Percentiles rank a stretch among this genome's conserved stretches.
phyloP scores from a whole-genome alignment of 805 yeast genomes.

The Peterozyma xylosa region DNA sequence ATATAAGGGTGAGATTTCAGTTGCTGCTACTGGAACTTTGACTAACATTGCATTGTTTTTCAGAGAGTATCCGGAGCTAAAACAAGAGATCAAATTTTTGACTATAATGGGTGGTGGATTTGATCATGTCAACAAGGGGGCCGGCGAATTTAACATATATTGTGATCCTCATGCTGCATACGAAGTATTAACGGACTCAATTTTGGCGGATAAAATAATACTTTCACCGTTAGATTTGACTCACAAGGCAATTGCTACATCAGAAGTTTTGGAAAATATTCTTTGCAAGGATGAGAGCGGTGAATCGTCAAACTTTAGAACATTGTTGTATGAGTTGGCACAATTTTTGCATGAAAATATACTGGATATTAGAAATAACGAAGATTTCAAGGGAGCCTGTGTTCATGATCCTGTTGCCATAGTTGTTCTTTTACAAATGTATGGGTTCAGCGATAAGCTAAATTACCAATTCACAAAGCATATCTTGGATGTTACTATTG shows the following conservation, averaged over 20 bases:
- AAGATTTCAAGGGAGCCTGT: slow-evolving; percentile 57
- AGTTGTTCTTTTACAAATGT: slow-evolving; percentile 44
- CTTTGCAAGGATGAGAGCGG: slow-evolving; percentile 22
- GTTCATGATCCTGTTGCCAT: slow-evolving; percentile 78
- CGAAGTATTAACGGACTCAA: slow-evolving; percentile 38
- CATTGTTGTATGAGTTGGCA: slow-evolving; percentile 36
- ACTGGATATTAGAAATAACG: slow-evolving; percentile 30
- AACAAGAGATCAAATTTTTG: slow-evolving; percentile 38
- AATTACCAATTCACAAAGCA: slow-evolving; percentile 13
- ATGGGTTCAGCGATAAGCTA: slow-evolving; percentile 14
- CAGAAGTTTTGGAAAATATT: slow-evolving; percentile 27
- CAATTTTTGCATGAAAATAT: slow-evolving; percentile 42
- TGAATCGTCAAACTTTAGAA: slow-evolving; percentile 35
- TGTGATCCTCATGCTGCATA: slow-evolving; percentile 74
- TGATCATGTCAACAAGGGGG: slow-evolving; percentile 8
- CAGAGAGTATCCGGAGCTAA: slow-evolving; percentile 44
- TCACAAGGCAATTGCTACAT: slow-evolving; percentile 52
- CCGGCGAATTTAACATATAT: slow-evolving; percentile 69
- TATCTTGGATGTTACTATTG: slow-evolving; percentile 11
- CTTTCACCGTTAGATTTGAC: slow-evolving; percentile 67
- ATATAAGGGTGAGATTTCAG: slow-evolving; percentile 40
- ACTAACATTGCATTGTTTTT: slow-evolving; percentile 64
- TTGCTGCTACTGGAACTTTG: slow-evolving; percentile 72
- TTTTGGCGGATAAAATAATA: slow-evolving; percentile 37
- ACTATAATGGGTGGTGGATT: slow-evolving; percentile 76